Evolutionary conservation across 2,329 filamentous ascomycete species (phyloP), one percentile per base, ranked within the genome.

Genomic region (Alternaria sp.): DNA sequence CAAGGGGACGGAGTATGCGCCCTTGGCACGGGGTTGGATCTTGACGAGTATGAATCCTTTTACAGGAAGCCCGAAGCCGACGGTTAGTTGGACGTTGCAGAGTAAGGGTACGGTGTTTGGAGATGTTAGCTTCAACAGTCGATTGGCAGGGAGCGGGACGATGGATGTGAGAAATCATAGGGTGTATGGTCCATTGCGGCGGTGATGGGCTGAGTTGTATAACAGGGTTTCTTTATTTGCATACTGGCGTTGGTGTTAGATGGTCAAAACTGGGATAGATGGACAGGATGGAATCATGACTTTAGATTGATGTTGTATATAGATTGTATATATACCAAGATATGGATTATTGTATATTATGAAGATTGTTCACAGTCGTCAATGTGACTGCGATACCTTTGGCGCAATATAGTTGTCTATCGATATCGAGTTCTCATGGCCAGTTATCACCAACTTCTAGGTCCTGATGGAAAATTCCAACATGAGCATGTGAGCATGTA

Each of bases 81-180:
- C 57, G n/a, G 71, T 73, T 7, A 73, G 76, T 26, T 82, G 80
- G 80, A 80, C 75, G 2, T 38, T 81, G 28, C 66, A 77, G 32
- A 74, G 74, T 4, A 82, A 82, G 67, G 75, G 75, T 2, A 72
- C 78, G 3, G 58, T 81, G 7, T 81, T 81, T 70, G 77, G 76
- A 18, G 80, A 80, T 56, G 53, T 26, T 12, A 52, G 52, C 9
- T 75, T 77, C 28, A 59, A 58, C 41, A 57, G 32, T 3, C 64
- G 51, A 5, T 34, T 74, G 41, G 68, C 59, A 20, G 51, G 59
- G 8, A 51, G 60, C 28, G 57, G 49, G 16, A 57, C 61, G 30
- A 49, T 7, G 48, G 60, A 63, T 26, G 61, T 66, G 38, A 65
- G 67, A 38, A 65, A 58, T 1, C 70, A 74, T 66, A 54, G 69